Evolutionary conservation across 257 asterid species (phyloP), one percentile per base, ranked within the genome.

Genomic region (Galeopsis tetrahit): DNA sequence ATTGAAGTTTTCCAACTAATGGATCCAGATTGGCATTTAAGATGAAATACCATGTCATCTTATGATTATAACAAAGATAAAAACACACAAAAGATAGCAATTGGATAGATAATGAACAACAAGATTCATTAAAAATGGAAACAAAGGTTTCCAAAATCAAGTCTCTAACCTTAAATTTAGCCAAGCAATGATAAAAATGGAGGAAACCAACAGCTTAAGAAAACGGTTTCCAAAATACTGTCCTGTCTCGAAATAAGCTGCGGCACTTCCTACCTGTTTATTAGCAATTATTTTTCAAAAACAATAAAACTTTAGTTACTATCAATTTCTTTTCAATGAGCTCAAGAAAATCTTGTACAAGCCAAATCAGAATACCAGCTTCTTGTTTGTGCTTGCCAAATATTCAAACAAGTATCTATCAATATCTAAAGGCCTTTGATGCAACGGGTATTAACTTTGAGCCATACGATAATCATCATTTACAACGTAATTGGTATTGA

Each of bases 231-330:
- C 82, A 74, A 82, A 86, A 75, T 63, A 88, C 33, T 79, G 72
- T 39, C 97, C 97, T 0, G 96, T 84, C 75, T 89, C 87, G 77
- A 84, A 81, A 85, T 89, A 94, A 60, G 97, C 97, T 60, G 93
- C 97, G 40, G 99, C 97, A 77, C 89, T 84, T 69, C 95, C 99
- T 55, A 91, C 97, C 98, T 93, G 86, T 65, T 72, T 28, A 52
- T 62, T 49, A 57, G 60, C 73, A 58, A 52, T 21, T 71, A 5
- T 71, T 39, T 52, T 5, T 4, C 34, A n/a, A 31, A 61, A 66
- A 39, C 44, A 9, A 56, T 73, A 48, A 59, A 53, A 6, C 48
- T 46, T 46, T 46, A 46, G 15, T 10, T 46, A 10, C 52, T 0
- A 4, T 46, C 51, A 44, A 10, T 46, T 46, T 3, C 52, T 46